Percentiles rank a stretch among this genome's conserved stretches.
Conservation (phyloP, 805 yeast genomes). For the Metschnikowia bowlesiae region DNA sequence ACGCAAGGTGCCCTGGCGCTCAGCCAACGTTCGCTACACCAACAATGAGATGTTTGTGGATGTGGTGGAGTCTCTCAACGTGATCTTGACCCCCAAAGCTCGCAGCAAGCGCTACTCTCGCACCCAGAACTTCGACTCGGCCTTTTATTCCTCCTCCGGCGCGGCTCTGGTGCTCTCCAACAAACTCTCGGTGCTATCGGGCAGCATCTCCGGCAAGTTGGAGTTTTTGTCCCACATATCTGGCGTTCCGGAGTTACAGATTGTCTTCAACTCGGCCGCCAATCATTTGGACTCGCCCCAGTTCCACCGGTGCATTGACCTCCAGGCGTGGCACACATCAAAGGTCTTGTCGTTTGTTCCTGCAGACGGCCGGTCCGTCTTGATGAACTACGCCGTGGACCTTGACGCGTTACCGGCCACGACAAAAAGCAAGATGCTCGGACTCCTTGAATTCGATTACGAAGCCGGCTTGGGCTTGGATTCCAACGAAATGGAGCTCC, state of each 20-base stretch:
- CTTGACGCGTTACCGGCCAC: slow-evolving; percentile 27
- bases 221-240: slow-evolving; percentile 65
- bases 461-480: slow-evolving; percentile 48
- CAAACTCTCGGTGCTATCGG: slow-evolving; percentile 40
- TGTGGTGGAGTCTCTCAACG: slow-evolving; percentile 59
- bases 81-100: slow-evolving; percentile 37
- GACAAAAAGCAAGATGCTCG: slow-evolving; percentile 29
- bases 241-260: slow-evolving; percentile 69
- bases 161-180: slow-evolving; percentile 14
- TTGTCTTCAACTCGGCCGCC: slow-evolving; percentile 46
- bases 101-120: slow-evolving; percentile 9
- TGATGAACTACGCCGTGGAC: slow-evolving; percentile 64
- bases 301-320: slow-evolving; percentile 67
- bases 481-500: slow-evolving; percentile 60
- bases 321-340: slow-evolving; percentile 47
- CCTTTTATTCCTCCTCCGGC: slow-evolving; percentile 19
- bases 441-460: slow-evolving; percentile 53
- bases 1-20: slow-evolving; percentile 68
- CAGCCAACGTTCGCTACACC: slow-evolving; percentile 61
- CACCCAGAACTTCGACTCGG: slow-evolving; percentile 19
- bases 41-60: slow-evolving; percentile 87
- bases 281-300: slow-evolving; percentile 53
- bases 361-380: slow-evolving; percentile 72
- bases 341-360: slow-evolving; percentile 68
- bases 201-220: slow-evolving; percentile 59